Conservation (phyloP, 305 asterid species). For the Ajuga reptans region DNA sequence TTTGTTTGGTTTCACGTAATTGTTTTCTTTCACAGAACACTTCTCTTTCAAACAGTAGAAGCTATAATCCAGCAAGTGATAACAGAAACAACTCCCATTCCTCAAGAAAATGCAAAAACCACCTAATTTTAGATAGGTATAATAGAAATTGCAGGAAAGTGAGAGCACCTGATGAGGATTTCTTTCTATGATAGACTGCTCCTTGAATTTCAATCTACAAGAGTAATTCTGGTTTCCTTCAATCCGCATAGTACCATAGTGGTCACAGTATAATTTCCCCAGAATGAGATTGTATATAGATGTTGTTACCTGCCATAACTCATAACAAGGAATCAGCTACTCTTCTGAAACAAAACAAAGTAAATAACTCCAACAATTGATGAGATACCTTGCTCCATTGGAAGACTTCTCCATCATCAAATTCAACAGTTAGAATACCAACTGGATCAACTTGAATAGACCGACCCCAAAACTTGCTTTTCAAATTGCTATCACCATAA, state of each 20-base stretch:
- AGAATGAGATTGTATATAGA: slow-evolving; percentile 92
- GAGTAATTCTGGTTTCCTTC: slow-evolving; percentile 66
- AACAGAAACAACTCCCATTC: background rate
- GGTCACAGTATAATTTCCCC: slow-evolving; percentile 90
- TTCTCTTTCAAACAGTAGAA: background rate
- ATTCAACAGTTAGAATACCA: slow-evolving; percentile 71
- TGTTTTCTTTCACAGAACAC: background rate
- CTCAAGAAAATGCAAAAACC: background rate
- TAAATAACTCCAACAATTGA: background rate
- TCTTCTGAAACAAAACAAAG: slow-evolving; percentile 11
- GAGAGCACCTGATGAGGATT: slow-evolving; percentile 86
- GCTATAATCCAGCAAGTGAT: background rate
- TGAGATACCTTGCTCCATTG: slow-evolving; percentile 82
- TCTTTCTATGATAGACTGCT: slow-evolving; percentile 89
- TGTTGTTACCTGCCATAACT: slow-evolving; percentile 66
- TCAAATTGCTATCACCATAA: slow-evolving; percentile 85
- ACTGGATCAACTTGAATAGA: slow-evolving; percentile 93
- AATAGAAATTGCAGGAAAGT: slow-evolving; percentile 15
- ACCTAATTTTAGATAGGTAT: background rate
- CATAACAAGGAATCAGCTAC: slow-evolving; percentile 20
- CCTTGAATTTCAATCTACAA: slow-evolving; percentile 89
- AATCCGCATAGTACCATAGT: slow-evolving; percentile 88
- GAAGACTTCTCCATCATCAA: slow-evolving; percentile 90
- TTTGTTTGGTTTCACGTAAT: background rate
- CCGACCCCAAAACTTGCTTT: slow-evolving; percentile 97